Percentiles rank a stretch among this genome's conserved stretches.
phyloP scores from a whole-genome alignment of 2,329 filamentous ascomycete genomes.

The Grosmannia serpens region DNA sequence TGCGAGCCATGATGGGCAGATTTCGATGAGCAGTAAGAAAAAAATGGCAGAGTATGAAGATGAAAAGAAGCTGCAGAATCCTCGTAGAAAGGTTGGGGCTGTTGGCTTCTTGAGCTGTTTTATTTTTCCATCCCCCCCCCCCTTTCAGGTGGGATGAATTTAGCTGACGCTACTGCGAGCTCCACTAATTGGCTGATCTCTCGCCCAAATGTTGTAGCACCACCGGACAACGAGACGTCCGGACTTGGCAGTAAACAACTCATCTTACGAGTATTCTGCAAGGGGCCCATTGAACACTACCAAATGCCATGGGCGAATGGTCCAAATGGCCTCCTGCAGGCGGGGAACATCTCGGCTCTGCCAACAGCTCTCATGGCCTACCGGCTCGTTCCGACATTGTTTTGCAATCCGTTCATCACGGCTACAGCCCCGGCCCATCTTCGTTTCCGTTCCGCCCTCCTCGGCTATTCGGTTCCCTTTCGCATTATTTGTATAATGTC shows the following conservation, averaged over 20 bases:
- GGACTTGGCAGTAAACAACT: neutral
- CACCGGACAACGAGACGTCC: neutral
- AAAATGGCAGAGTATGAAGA: neutral
- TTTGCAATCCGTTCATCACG: neutral
- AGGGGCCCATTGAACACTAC: neutral
- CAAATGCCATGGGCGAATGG: neutral
- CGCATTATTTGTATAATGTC: neutral
- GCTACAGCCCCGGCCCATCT: neutral
- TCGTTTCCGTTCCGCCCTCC: neutral
- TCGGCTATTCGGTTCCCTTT: neutral
- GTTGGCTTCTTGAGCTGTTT: neutral
- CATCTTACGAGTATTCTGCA: neutral
- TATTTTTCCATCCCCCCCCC: neutral
- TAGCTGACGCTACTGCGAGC: neutral
- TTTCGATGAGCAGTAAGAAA: neutral
- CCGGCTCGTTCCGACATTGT: neutral
- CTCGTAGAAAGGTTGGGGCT: neutral
- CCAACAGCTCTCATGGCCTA: neutral
- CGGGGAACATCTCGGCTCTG: neutral
- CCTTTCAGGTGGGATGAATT: neutral
- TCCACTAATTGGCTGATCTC: neutral
- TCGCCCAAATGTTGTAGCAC: neutral
- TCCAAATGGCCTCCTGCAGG: neutral
- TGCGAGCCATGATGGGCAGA: conserved; percentile 68
- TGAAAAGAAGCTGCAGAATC: neutral